phyloP scores from a whole-genome alignment of 176 grass and related monocot genomes.

The Avena insularis region DNA sequence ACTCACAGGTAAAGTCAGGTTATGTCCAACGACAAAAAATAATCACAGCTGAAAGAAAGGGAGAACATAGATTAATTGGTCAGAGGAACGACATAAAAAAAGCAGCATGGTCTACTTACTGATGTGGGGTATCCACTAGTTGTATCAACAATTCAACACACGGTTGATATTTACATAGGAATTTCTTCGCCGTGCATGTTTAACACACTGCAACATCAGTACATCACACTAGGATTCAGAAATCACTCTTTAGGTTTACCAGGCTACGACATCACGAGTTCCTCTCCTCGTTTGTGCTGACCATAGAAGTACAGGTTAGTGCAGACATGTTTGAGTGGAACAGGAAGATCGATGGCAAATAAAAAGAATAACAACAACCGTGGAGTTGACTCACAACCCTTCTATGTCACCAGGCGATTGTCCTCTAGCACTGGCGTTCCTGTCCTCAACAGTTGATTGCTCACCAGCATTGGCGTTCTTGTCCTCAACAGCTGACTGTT shows the following conservation, averaged over 20 bases:
- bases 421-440: not conserved
- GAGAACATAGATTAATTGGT: not conserved
- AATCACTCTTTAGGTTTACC: conserved; percentile 3
- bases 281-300: conserved; percentile 39
- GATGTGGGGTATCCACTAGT: not conserved
- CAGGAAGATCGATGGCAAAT: not conserved
- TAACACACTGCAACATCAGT: not conserved
- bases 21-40: not conserved
- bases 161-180: conserved; percentile 41
- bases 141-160: conserved; percentile 17
- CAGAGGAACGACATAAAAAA: conserved; percentile 33
- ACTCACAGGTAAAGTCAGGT: conserved; percentile 23
- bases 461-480: conserved; percentile 11
- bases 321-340: not conserved
- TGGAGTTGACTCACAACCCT: not conserved
- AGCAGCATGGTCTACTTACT: not conserved
- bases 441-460: not conserved
- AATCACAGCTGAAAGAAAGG: conserved; percentile 20
- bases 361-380: not conserved
- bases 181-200: conserved; percentile 1
- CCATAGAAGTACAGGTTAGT: conserved; percentile 29
- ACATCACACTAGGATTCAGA: conserved; percentile 3
- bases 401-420: conserved; percentile 1
- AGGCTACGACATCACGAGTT: not conserved
- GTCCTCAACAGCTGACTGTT: conserved; percentile 13